Evolutionary conservation across 2,329 filamentous ascomycete species (phyloP), one percentile per base, ranked within the genome.

Genomic region (Trichoderma simmonsii): DNA sequence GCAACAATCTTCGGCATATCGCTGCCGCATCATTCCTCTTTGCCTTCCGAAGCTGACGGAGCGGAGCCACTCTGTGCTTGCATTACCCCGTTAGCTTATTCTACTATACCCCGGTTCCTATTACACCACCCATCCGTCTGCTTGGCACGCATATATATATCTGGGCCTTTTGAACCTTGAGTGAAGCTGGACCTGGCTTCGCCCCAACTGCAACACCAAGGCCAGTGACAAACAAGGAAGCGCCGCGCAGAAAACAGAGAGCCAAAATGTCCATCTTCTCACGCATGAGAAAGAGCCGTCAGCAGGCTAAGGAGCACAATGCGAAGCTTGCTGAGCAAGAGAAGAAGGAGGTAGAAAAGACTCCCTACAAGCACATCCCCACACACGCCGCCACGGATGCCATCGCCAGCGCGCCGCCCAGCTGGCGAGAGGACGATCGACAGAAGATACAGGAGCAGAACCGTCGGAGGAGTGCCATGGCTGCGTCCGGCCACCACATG

Each of bases 351-450:
- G 83, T 79, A 48, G 71, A 72, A 15, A 70, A 74, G 68, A 73
- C 80, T n/a, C 83, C 86, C 14, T 91, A 91, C 79, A 86, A 82
- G 67, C 89, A 91, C 77, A 80, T 89, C 24, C 88, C 89, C n/a
- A 90, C 83, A 15, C 89, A 91, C 77, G 89, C 89, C 32, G 87
- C 87, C 60, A 78, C 83, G 14, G 89, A 91, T 79, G 88, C 89
- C 57, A 80, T 90, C 57, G 82, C 84, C 26, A 86, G 85, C 34
- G 86, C 86, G 3, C 88, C 88, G 11, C 82, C 85, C 1, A 84
- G 82, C 74, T 88, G 85, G 83, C 85, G 84, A 64, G 76, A 78
- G 8, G 81, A 83, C 14, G 86, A 88, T 74, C 80, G 83, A 57
- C 76, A 79, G 28, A 84, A 79, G 73, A 87, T 89, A 67, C 78